Percentiles rank a stretch among this genome's conserved stretches.
Evolutionary conservation across 768 basidiomycete species (phyloP).

Genomic region (Krasilnikovozyma curviuscula): DNA sequence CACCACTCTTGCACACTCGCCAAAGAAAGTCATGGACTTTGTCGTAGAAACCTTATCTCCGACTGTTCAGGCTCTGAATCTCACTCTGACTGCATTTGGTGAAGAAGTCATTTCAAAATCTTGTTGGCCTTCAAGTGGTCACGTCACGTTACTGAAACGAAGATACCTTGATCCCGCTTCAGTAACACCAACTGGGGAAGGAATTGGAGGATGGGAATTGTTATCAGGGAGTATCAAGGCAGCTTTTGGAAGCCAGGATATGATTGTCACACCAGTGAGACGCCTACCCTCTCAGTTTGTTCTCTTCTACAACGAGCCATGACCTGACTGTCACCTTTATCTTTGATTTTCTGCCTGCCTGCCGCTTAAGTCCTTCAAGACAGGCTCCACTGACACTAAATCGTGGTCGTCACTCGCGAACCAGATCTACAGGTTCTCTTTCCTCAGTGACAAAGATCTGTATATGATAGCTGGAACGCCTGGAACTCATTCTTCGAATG

Average conservation of each 20-base stretch:
- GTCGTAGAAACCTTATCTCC: slow-evolving; percentile 13
- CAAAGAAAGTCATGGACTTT: slow-evolving; percentile 17
- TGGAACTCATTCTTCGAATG: no score
- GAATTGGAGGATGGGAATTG: neutral
- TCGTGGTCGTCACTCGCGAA: no score
- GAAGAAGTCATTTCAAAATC: slow-evolving; percentile 10
- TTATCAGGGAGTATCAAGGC: neutral
- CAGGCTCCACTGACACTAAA: slow-evolving; percentile 4
- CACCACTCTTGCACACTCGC: slow-evolving; percentile 21
- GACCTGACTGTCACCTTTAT: no score
- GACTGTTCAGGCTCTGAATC: slow-evolving; percentile 17
- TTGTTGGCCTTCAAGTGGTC: no score
- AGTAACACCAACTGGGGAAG: neutral
- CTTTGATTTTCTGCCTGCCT: no score
- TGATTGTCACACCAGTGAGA: neutral
- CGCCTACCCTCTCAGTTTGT: no score
- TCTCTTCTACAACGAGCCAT: no score
- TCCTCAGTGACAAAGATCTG: no score
- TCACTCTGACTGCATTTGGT: slow-evolving; percentile 19
- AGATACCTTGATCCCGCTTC: no score
- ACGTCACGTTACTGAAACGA: no score
- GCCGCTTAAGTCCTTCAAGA: neutral
- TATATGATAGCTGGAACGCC: no score
- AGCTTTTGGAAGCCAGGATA: neutral
- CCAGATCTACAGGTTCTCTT: no score